These are phyloP conservation scores for Pythium insidiosum DNA, from an alignment of 352 stramenopile species.

Conservation along the genomic window DNA sequence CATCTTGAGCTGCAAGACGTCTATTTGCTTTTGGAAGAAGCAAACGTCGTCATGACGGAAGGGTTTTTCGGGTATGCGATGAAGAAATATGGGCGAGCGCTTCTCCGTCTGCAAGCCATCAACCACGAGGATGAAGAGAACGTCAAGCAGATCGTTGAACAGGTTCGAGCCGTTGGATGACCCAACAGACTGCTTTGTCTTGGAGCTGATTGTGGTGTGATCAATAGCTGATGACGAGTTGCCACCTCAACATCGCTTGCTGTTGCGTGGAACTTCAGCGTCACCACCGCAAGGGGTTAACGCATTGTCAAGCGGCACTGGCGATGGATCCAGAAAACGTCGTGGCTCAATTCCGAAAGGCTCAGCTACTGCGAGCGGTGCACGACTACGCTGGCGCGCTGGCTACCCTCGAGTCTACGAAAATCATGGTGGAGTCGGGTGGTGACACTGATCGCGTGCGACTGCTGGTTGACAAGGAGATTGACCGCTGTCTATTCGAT, in stretches of 20 bases:
- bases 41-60: conserved; percentile 52
- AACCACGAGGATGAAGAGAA: too few species aligned
- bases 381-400: conserved; percentile 49
- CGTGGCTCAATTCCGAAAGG: conserved; percentile 39
- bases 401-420: conserved; percentile 11
- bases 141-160: too few species aligned
- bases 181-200: too few species aligned
- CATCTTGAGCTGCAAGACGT: too few species aligned
- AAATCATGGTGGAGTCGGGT: background rate
- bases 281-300: conserved; percentile 22
- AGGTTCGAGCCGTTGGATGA: too few species aligned
- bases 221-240: conserved; percentile 30
- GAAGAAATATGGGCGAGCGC: conserved; percentile 29
- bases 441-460: too few species aligned
- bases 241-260: conserved; percentile 55
- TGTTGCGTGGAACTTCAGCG: conserved; percentile 60
- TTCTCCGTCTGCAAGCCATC: too few species aligned
- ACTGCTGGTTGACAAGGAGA: conserved; percentile 37
- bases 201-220: conserved; percentile 1
- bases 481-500: conserved; percentile 55
- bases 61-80: conserved; percentile 58
- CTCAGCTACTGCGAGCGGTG: conserved; percentile 31
- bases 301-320: conserved; percentile 38
- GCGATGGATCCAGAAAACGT: conserved; percentile 19
- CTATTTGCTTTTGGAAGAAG: conserved; percentile 33